These are phyloP conservation scores for Talaromyces funiculosus DNA, from an alignment of 2,329 filamentous ascomycete genomes.

Conservation along the genomic window DNA sequence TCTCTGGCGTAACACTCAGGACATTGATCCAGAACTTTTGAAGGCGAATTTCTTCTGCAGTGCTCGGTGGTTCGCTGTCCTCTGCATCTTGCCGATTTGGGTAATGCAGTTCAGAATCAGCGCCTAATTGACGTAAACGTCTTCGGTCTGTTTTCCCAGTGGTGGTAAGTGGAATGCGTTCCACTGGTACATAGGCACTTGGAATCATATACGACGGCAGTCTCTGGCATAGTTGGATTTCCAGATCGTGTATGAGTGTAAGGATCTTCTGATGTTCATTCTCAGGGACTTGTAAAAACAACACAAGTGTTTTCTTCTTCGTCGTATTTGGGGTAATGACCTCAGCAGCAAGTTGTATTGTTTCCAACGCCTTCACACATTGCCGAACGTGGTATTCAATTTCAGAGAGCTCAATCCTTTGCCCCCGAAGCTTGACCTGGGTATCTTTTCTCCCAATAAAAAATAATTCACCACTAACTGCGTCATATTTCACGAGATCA, in stretches of 20 bases:
- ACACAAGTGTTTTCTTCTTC: neutral
- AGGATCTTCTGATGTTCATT: neutral
- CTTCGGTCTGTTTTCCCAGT: slow-evolving; percentile 8
- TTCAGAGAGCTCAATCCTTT: slow-evolving; percentile 39
- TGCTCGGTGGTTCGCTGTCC: neutral
- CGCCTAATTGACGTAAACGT: neutral
- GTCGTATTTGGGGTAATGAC: neutral
- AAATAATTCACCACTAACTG: slow-evolving; percentile 28
- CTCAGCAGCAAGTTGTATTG: neutral
- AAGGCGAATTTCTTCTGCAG: neutral
- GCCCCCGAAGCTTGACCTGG: slow-evolving; percentile 39
- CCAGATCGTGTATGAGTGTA: neutral
- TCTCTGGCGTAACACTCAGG: neutral
- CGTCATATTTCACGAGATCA: slow-evolving; percentile 30
- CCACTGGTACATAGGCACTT: slow-evolving; percentile 11
- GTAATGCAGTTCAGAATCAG: neutral
- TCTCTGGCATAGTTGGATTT: neutral
- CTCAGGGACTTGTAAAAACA: neutral
- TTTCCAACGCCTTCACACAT: slow-evolving; percentile 27
- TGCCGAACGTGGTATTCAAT: slow-evolving; percentile 31
- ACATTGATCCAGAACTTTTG: neutral
- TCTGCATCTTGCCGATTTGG: slow-evolving; percentile 1
- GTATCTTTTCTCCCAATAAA: slow-evolving; percentile 32
- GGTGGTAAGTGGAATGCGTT: neutral
- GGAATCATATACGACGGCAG: slow-evolving; percentile 22